Conservation (phyloP, 805 yeast genomes). For the Saccharomycopsis selenospora region DNA sequence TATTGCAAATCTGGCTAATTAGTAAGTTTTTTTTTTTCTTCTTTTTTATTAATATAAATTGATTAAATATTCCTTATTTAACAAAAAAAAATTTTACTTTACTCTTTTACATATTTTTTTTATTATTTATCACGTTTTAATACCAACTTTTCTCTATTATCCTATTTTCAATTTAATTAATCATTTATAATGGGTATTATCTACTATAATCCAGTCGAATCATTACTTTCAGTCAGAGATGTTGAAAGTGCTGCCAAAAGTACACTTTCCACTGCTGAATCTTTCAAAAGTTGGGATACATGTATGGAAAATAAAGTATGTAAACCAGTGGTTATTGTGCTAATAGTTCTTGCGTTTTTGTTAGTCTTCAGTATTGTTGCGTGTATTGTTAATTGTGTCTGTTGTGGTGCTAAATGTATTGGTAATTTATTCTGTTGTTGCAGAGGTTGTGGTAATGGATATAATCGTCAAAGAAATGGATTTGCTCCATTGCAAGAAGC, state of each 20-base stretch:
- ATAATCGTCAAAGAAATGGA: constrained; percentile 3
- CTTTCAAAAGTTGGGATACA: constrained; percentile 64
- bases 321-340: constrained; percentile 70
- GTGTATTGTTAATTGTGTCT: constrained; percentile 47
- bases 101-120: no score
- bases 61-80: no score
- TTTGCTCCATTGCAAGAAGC: constrained; percentile 19
- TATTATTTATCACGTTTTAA: no score
- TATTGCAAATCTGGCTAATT: no score
- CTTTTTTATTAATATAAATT: no score
- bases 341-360: constrained; percentile 52
- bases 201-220: neutral
- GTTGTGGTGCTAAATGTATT: constrained; percentile 50
- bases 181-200: neutral
- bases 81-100: no score
- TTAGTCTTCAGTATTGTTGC: constrained; percentile 50
- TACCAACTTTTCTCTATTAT: no score
- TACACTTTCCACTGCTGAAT: constrained; percentile 29
- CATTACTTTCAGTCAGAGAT: constrained; percentile 6
- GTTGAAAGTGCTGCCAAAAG: constrained; percentile 3
- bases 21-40: no score
- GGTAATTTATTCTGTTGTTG: constrained; percentile 48
- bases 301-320: constrained; percentile 76
- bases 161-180: no score
- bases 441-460: constrained; percentile 27